Evolutionary conservation across 164 flowering plant species (phyloP).

Genomic region (Brasenia schreberi): DNA sequence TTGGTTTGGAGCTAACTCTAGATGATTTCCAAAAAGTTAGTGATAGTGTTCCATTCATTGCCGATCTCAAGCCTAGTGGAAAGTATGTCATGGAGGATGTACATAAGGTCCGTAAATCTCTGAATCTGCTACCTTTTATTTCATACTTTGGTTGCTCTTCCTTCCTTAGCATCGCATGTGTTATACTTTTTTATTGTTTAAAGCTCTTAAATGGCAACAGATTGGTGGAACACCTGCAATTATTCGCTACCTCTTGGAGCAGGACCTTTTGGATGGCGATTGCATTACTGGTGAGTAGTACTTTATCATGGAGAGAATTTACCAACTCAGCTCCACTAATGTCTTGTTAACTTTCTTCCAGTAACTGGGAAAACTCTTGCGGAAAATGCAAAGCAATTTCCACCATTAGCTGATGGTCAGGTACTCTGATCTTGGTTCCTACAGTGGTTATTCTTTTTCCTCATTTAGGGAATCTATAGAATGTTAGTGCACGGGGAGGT

Average conservation of each 20-base stretch:
- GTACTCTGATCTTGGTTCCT: slow-evolving; percentile 18
- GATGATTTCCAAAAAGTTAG: slow-evolving; percentile 98
- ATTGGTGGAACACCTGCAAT: slow-evolving; percentile 97
- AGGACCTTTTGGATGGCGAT: slow-evolving; percentile 73
- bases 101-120: slow-evolving; percentile 49
- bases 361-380: slow-evolving; percentile 95
- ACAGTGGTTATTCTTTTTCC: neutral
- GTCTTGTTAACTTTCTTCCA: slow-evolving; percentile 10
- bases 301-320: neutral
- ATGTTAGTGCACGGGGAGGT: neutral
- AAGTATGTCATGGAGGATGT: slow-evolving; percentile 97
- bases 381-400: slow-evolving; percentile 62
- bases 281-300: slow-evolving; percentile 69
- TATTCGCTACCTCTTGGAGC: slow-evolving; percentile 74
- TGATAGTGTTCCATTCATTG: slow-evolving; percentile 83
- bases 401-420: slow-evolving; percentile 73
- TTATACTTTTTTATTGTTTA: neutral
- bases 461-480: neutral
- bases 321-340: neutral
- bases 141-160: neutral
- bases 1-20: slow-evolving; percentile 67
- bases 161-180: no score
- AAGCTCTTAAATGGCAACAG: slow-evolving; percentile 18
- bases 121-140: slow-evolving; percentile 1
- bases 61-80: slow-evolving; percentile 99